Evolutionary conservation across 2,329 filamentous ascomycete species (phyloP), one percentile per base, ranked within the genome.

Genomic region (Phaeosphaeriaceae sp.): DNA sequence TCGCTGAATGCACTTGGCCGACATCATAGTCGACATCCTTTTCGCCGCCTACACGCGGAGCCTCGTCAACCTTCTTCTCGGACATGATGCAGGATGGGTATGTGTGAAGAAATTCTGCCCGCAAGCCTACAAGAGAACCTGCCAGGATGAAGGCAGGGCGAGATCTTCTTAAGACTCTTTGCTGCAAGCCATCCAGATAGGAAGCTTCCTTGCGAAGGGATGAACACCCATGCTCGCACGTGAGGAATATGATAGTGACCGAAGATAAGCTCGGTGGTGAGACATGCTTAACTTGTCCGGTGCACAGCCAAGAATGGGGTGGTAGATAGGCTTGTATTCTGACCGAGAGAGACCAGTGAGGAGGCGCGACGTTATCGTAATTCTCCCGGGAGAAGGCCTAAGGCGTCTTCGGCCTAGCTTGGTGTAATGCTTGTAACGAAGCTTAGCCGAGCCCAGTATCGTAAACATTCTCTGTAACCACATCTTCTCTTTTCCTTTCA

Each of bases 351-450:
- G 50, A 54, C 63, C 58, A 68, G 53, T 65, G 22, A 60, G 50
- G 56, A 15, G 48, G 42, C 51, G 33, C 42, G 52, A 50, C 24
- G 60, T 67, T 67, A 67, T 68, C 63, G 52, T 44, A 56, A 54
- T 51, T 48, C 27, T 52, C 49, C 62, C 54, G 53, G 24, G 27
- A 25, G 11, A 19, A 36, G 31, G 33, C 51, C 48, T 53, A 56
- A n/a, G 9, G 36, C 19, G 31, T 10, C 5, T 27, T 24, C n/a
- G 53, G 60, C 31, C 41, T 58, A 63, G 52, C 25, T 49, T 20
- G 13, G 24, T 49, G 47, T 31, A 2, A 49, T 33, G 47, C 25
- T 45, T 40, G 27, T 19, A 11, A 44, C n/a, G n/a, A 11, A 27
- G 33, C 22, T 49, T 25, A 36, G 33, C 52, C 24, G 10, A 33